These are phyloP conservation scores for Lachnellula arida DNA, from an alignment of 2,329 filamentous ascomycete genomes.

Conservation along the genomic window DNA sequence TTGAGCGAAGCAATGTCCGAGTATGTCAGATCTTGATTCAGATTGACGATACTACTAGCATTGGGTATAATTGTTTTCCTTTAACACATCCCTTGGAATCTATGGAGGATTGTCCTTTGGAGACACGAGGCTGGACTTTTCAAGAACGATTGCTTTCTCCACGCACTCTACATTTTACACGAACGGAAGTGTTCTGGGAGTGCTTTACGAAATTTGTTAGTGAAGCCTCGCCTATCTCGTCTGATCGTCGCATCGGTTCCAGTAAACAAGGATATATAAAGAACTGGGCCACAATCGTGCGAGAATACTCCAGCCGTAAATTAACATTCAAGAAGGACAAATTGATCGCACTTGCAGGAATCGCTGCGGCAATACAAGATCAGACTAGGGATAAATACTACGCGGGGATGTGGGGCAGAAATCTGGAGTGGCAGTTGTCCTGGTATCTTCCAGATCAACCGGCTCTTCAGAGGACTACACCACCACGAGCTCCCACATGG, in stretches of 20 bases:
- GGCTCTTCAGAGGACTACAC: not conserved
- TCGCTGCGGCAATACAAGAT: not conserved
- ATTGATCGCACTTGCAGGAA: not conserved
- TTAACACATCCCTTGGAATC: not conserved
- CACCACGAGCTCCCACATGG: not conserved
- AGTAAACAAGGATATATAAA: not conserved
- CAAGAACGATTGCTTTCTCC: constrained; percentile 1
- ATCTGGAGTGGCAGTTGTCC: not conserved
- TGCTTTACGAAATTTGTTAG: not conserved
- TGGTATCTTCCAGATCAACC: not conserved
- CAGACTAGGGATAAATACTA: not conserved
- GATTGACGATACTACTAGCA: no score
- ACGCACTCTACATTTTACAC: not conserved
- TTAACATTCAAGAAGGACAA: not conserved
- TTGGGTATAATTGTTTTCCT: not conserved
- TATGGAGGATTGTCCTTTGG: not conserved
- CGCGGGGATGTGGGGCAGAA: not conserved
- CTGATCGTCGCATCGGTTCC: not conserved
- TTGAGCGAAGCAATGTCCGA: not conserved
- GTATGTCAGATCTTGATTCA: no score
- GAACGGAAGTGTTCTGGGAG: not conserved
- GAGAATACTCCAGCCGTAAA: not conserved
- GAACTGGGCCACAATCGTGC: not conserved
- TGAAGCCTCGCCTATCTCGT: not conserved
- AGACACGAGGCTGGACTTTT: constrained; percentile 1